Conservation (phyloP, 2,329 filamentous ascomycete species). For the Phaeosphaeria sp. region DNA sequence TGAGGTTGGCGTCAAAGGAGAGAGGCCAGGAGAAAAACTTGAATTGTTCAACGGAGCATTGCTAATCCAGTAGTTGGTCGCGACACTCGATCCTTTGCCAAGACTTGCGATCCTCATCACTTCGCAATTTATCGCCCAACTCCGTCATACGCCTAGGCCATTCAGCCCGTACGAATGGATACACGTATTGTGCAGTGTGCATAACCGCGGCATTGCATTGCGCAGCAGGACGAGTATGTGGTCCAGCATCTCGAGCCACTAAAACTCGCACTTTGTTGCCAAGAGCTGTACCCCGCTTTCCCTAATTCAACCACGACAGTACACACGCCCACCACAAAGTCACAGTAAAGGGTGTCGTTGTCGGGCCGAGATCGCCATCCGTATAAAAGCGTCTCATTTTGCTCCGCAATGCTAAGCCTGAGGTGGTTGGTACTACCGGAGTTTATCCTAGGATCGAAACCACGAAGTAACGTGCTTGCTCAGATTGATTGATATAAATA, state of each 20-base stretch:
- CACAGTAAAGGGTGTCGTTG: background rate
- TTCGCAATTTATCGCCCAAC: constrained; percentile 19
- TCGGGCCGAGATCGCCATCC: constrained; percentile 12
- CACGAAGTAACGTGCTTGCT: constrained; percentile 9
- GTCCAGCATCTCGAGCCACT: background rate
- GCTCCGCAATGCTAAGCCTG: constrained; percentile 6
- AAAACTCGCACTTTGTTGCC: constrained; percentile 22
- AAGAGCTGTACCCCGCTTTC: constrained; percentile 36
- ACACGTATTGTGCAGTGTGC: no score
- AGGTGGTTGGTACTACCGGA: constrained; percentile 23
- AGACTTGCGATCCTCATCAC: constrained; percentile 4
- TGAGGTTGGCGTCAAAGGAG: background rate
- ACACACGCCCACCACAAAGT: background rate
- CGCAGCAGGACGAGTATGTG: constrained; percentile 1
- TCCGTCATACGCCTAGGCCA: constrained; percentile 5
- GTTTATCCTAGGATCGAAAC: constrained; percentile 5
- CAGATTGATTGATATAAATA: constrained; percentile 19
- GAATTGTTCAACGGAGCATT: background rate
- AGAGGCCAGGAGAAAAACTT: no score
- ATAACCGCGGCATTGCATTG: constrained; percentile 9
- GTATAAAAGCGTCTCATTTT: constrained; percentile 1
- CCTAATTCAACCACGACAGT: constrained; percentile 13
- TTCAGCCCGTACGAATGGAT: no score
- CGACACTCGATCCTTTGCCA: constrained; percentile 8
- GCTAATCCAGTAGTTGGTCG: background rate